phyloP scores from a whole-genome alignment of 1,284 basidiomycete species.

The Rhodotorula sp. region DNA sequence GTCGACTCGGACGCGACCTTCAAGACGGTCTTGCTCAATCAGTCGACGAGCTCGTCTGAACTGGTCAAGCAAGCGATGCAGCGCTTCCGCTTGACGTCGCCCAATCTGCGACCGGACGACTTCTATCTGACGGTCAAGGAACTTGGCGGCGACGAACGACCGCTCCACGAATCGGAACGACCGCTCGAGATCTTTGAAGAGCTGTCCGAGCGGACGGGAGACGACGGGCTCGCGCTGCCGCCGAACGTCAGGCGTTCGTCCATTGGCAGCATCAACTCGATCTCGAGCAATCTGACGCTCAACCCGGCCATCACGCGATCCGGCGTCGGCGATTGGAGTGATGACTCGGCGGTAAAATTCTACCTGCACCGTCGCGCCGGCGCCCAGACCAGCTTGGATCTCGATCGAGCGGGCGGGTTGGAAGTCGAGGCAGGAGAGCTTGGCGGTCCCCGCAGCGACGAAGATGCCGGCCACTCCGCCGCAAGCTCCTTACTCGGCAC shows the following conservation, averaged over 20 bases:
- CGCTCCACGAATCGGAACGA: conserved; percentile 67
- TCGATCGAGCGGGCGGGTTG: background rate
- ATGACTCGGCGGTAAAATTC: conserved; percentile 94
- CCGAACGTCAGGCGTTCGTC: conserved; percentile 89
- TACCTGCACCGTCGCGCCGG: conserved; percentile 66
- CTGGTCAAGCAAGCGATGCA: conserved; percentile 89
- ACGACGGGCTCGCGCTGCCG: conserved; percentile 47
- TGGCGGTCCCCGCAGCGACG: too few relatives aligned
- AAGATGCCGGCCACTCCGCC: background rate
- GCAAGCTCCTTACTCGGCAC: conserved; percentile 4
- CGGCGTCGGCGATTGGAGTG: conserved; percentile 93
- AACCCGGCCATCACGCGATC: conserved; percentile 90
- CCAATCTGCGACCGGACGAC: conserved; percentile 56
- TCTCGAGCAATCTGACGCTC: conserved; percentile 83
- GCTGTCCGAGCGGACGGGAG: conserved; percentile 60
- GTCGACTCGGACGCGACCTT: conserved; percentile 91
- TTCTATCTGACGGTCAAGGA: conserved; percentile 93
- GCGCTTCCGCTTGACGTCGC: conserved; percentile 71
- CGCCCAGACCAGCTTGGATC: background rate
- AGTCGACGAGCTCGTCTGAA: conserved; percentile 75
- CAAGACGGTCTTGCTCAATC: conserved; percentile 91
- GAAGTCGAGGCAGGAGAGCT: background rate
- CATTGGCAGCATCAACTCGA: conserved; percentile 86
- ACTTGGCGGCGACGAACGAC: conserved; percentile 70
- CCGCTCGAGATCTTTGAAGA: conserved; percentile 84